Conservation (phyloP, 148 eudicot species). For the Camellia japonica region DNA sequence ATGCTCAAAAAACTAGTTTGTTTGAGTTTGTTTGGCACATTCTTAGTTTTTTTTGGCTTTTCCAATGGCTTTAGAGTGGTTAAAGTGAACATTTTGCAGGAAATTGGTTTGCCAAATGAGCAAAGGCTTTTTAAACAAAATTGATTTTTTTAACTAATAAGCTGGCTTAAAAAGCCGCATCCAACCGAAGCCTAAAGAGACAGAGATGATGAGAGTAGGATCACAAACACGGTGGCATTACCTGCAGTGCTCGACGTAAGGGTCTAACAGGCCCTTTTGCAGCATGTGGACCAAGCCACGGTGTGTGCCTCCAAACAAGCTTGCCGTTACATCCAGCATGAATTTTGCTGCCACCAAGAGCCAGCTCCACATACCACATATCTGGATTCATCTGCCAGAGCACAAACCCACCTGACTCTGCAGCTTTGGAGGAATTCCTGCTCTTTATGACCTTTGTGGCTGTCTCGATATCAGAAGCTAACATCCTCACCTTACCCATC, state of each 20-base stretch:
- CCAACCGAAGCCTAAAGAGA: too few species aligned
- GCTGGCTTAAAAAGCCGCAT: too few species aligned
- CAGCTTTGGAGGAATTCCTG: constrained; percentile 60
- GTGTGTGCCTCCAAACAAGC: constrained; percentile 88
- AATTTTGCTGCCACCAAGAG: constrained; percentile 82
- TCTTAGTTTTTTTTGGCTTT: too few species aligned
- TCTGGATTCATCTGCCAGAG: constrained; percentile 94
- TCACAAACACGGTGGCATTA: constrained; percentile 6
- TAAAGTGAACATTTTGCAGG: too few species aligned
- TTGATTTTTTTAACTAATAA: too few species aligned
- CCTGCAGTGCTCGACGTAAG: constrained; percentile 87
- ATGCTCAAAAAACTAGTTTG: too few species aligned
- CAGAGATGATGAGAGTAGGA: too few species aligned
- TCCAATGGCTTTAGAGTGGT: too few species aligned
- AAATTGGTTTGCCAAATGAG: too few species aligned
- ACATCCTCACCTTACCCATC: constrained; percentile 79
- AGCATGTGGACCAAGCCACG: constrained; percentile 89
- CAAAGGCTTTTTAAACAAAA: too few species aligned
- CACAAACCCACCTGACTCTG: constrained; percentile 84
- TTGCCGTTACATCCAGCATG: constrained; percentile 87
- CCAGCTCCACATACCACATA: constrained; percentile 95
- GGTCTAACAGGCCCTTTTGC: constrained; percentile 93
- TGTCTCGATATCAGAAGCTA: constrained; percentile 77
- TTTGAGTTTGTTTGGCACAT: too few species aligned
- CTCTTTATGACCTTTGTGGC: constrained; percentile 80